Evolutionary conservation across 2,329 filamentous ascomycete genomes (phyloP), one percentile per base, ranked within the genome.

Genomic region (Monilinia vaccinii-corymbosi): DNA sequence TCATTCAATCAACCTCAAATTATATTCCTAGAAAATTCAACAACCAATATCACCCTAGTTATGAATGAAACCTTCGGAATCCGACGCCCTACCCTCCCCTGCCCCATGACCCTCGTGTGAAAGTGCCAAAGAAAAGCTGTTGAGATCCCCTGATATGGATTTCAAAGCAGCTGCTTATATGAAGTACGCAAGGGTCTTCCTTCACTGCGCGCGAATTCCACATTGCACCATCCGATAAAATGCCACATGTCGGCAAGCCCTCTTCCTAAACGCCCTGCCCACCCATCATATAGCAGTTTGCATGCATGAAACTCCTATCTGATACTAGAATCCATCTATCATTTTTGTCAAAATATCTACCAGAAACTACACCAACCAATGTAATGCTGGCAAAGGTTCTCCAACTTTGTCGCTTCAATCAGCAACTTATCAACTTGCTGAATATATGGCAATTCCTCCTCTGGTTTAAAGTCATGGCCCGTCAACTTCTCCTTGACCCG

Each of bases 321-420:
- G 31, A 14, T 23, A 25, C 45, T 23, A 21, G 5, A 21, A 32
- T 36, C 36, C 16, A 31, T 38, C 14, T 52, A 18, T 51, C 16
- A 23, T 31, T 31, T 25, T 40, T 5, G 11, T 31, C 6, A n/a
- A 31, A 42, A 23, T 25, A 36, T 38, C 14, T 50, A 97, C 93
- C 93, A 97, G 81, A 97, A 97, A 75, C 90, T 95, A 76, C 93
- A 97, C 93, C 93, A 97, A 65, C 94, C 94, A 69, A 97, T 96
- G 73, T 97, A 99, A 77, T 97, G 94, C 79, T 97, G 94, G 73
- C 94, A 99, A 63, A 99, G 78, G 73, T 97, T 97, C 81, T 97
- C 94, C 68, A 97, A 79, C 71, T 94, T 97, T 8, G 94, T 99
- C 25, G 94, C 94, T 77, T 99, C 93, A 63, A 88, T 87, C 68